These are phyloP conservation scores for Neofusicoccum laricinum DNA, from an alignment of 2,329 filamentous ascomycete species.

Conservation along the genomic window DNA sequence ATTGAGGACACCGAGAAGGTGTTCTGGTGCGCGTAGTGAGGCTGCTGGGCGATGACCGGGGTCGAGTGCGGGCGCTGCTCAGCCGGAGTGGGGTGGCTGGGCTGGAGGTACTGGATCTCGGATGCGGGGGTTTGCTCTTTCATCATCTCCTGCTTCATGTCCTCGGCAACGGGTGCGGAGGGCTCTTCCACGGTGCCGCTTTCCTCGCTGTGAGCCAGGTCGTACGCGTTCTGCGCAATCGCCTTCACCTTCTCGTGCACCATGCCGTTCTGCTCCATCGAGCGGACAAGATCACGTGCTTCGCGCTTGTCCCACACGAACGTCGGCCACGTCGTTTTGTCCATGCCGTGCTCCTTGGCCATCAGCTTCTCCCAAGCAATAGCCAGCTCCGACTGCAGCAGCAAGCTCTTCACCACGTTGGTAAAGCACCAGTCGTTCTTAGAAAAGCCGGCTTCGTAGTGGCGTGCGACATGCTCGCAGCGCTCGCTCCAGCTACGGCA, in stretches of 20 bases:
- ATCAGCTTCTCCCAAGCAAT: slow-evolving; percentile 61
- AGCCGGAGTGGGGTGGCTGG: background rate
- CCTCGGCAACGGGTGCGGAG: background rate
- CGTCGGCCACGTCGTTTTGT: slow-evolving; percentile 42
- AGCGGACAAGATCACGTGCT: slow-evolving; percentile 61
- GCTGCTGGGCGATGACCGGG: background rate
- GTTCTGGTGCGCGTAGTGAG: background rate
- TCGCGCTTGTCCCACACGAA: slow-evolving; percentile 63
- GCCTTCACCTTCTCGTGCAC: slow-evolving; percentile 54
- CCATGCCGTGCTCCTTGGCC: slow-evolving; percentile 53
- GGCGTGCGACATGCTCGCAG: slow-evolving; percentile 66
- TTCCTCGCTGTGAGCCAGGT: slow-evolving; percentile 38
- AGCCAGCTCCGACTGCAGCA: slow-evolving; percentile 63
- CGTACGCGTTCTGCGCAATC: slow-evolving; percentile 59
- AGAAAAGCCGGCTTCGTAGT: slow-evolving; percentile 58
- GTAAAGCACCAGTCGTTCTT: slow-evolving; percentile 68
- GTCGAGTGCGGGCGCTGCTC: slow-evolving; percentile 1
- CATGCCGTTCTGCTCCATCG: slow-evolving; percentile 58
- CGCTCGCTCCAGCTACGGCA: slow-evolving; percentile 64
- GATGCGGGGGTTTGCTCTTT: background rate
- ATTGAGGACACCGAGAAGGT: background rate
- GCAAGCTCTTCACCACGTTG: slow-evolving; percentile 63
- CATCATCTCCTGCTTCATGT: background rate
- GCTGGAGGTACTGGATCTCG: background rate
- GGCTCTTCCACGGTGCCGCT: background rate